These are phyloP conservation scores for Arachnomyces sp. DNA, from an alignment of 2,329 filamentous ascomycete species.

Conservation along the genomic window DNA sequence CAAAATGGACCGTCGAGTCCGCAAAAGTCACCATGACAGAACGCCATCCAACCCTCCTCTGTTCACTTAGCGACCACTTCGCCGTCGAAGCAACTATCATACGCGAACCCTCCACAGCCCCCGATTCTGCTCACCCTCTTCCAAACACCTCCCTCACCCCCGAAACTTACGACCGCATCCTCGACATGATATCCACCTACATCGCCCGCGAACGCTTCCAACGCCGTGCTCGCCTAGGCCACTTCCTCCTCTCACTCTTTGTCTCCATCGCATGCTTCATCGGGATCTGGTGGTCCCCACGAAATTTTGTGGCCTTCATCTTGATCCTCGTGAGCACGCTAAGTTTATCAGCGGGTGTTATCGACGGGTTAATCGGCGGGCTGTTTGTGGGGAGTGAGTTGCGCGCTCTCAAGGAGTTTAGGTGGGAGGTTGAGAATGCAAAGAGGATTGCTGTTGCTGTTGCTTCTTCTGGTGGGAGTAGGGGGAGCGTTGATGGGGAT, in stretches of 20 bases:
- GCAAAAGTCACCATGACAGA: constrained; percentile 71
- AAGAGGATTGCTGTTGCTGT: constrained; percentile 23
- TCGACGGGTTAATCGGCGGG: constrained; percentile 80
- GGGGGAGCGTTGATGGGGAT: neutral
- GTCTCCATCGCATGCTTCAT: constrained; percentile 68
- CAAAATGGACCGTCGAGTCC: constrained; percentile 61
- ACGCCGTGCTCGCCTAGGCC: constrained; percentile 60
- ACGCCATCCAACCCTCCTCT: constrained; percentile 71
- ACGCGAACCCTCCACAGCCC: constrained; percentile 27
- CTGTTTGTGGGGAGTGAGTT: constrained; percentile 82
- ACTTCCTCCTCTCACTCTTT: constrained; percentile 63
- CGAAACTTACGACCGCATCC: constrained; percentile 62
- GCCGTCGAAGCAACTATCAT: constrained; percentile 73
- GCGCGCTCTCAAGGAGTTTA: constrained; percentile 77
- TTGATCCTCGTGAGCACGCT: constrained; percentile 74
- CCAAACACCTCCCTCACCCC: constrained; percentile 4
- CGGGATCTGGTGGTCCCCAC: constrained; percentile 77
- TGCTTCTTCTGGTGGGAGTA: neutral
- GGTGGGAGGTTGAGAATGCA: constrained; percentile 80
- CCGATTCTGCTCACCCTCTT: constrained; percentile 1
- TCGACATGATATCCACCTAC: constrained; percentile 64
- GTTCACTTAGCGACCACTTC: constrained; percentile 91
- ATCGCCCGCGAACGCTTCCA: constrained; percentile 63
- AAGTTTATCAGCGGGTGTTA: constrained; percentile 63
- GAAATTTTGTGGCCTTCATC: constrained; percentile 69